phyloP scores from a whole-genome alignment of 2,329 filamentous ascomycete species.

The Myriangium duriaei region DNA sequence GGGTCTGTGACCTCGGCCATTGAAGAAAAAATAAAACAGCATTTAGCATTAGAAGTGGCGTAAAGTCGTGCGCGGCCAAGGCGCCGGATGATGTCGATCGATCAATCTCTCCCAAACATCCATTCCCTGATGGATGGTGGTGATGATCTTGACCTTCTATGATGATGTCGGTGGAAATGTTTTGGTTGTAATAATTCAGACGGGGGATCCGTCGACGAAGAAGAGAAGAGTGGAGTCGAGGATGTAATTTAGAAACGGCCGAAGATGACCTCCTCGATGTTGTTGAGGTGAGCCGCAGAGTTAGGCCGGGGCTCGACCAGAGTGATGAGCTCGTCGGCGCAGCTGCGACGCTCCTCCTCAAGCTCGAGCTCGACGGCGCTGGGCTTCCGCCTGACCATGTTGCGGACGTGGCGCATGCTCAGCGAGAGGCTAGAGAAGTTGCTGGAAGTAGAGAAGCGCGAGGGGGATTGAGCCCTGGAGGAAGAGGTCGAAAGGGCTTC shows the following conservation, averaged over 20 bases:
- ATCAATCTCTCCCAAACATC: too few species aligned
- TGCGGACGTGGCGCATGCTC: conserved; percentile 11
- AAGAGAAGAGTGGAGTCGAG: background rate
- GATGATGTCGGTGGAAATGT: background rate
- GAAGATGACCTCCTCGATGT: conserved; percentile 14
- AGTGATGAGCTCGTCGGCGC: conserved; percentile 12
- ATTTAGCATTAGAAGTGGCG: background rate
- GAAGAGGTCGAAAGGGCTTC: conserved; percentile 4
- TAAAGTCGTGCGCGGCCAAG: background rate
- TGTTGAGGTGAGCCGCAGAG: conserved; percentile 10
- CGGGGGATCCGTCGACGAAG: background rate
- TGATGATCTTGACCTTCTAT: background rate
- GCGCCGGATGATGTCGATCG: too few species aligned
- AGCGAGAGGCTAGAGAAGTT: conserved; percentile 13
- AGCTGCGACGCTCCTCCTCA: conserved; percentile 15
- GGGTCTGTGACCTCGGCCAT: background rate
- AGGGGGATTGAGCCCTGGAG: conserved; percentile 2
- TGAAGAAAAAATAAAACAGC: conserved; percentile 1
- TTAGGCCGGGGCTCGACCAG: conserved; percentile 16
- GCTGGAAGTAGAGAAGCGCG: conserved; percentile 14
- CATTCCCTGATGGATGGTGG: background rate
- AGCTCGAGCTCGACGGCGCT: conserved; percentile 16
- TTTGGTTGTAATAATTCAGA: too few species aligned
- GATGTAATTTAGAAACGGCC: conserved; percentile 9
- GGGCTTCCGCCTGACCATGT: conserved; percentile 15